Percentiles rank a stretch among this genome's conserved stretches.
Evolutionary conservation across 345 rosid species (phyloP).

Genomic region (Acer yangbiense): DNA sequence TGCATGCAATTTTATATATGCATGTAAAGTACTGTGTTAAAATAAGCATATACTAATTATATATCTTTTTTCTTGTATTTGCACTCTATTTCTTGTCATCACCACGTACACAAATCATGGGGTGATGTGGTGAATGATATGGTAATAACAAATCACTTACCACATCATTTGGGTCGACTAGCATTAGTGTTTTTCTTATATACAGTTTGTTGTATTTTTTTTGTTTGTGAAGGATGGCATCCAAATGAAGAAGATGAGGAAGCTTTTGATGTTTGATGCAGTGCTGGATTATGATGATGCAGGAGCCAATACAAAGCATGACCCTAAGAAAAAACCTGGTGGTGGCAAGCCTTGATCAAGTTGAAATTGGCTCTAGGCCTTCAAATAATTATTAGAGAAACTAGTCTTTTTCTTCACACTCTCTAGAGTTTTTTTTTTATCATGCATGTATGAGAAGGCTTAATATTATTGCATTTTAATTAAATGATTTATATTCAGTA

Average conservation of each 20-base stretch:
- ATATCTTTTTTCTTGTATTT: too few species aligned
- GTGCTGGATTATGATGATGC: conserved; percentile 59
- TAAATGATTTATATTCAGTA: not conserved
- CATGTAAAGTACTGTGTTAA: not conserved
- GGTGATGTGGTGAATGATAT: too few species aligned
- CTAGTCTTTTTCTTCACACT: not conserved
- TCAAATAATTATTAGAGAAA: not conserved
- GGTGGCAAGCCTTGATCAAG: conserved; percentile 33
- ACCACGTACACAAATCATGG: too few species aligned
- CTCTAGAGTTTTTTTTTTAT: not conserved
- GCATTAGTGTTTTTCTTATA: too few species aligned
- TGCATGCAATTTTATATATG: not conserved
- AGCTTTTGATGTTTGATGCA: conserved; percentile 48
- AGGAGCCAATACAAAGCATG: conserved; percentile 67
- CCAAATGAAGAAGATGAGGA: conserved; percentile 40
- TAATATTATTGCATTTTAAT: not conserved
- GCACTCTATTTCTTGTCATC: too few species aligned
- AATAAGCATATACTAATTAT: too few species aligned
- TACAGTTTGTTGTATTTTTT: too few species aligned
- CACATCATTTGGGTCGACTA: too few species aligned
- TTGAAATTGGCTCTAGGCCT: not conserved
- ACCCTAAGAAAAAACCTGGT: conserved; percentile 52
- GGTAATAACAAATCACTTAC: too few species aligned
- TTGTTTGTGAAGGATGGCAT: conserved; percentile 26
- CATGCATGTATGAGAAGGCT: conserved; percentile 11